Evolutionary conservation across 345 rosid species (phyloP).

Genomic region (Clarkia xantiana): DNA sequence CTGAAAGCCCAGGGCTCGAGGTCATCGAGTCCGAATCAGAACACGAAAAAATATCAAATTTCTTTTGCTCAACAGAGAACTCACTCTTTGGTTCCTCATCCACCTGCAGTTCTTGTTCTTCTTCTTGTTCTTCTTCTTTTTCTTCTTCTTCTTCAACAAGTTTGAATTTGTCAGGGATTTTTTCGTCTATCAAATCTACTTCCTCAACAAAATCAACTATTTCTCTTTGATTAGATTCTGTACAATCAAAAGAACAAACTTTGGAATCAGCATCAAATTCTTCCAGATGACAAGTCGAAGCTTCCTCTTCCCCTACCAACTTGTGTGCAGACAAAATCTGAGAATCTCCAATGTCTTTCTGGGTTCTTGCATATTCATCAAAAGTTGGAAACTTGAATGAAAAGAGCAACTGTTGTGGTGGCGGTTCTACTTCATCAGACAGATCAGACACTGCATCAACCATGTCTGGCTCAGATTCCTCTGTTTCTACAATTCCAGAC

Average conservation of each 20-base stretch:
- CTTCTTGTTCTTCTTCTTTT: background rate
- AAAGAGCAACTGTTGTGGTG: slow-evolving; percentile 34
- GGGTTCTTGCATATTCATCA: slow-evolving; percentile 24
- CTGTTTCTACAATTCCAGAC: slow-evolving; percentile 8
- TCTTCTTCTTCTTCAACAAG: background rate
- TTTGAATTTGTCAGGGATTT: background rate
- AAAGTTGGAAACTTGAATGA: slow-evolving; percentile 60
- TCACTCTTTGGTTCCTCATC: slow-evolving; percentile 7
- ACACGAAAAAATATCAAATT: slow-evolving; percentile 12
- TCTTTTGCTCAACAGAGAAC: background rate
- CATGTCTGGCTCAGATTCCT: background rate
- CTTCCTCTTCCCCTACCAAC: slow-evolving; percentile 12
- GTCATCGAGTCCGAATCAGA: slow-evolving; percentile 36
- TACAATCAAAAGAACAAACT: slow-evolving; percentile 2
- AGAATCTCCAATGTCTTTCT: slow-evolving; percentile 8
- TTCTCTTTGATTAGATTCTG: slow-evolving; percentile 11
- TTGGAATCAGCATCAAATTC: slow-evolving; percentile 19
- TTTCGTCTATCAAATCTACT: background rate
- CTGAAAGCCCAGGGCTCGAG: slow-evolving; percentile 34
- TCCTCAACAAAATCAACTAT: background rate
- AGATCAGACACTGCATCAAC: slow-evolving; percentile 5
- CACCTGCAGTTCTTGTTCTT: slow-evolving; percentile 4
- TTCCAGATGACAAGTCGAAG: slow-evolving; percentile 25
- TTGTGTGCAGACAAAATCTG: slow-evolving; percentile 19
- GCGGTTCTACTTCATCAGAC: slow-evolving; percentile 11